phyloP scores from a whole-genome alignment of 768 basidiomycete species.

The Boletellus ananas region DNA sequence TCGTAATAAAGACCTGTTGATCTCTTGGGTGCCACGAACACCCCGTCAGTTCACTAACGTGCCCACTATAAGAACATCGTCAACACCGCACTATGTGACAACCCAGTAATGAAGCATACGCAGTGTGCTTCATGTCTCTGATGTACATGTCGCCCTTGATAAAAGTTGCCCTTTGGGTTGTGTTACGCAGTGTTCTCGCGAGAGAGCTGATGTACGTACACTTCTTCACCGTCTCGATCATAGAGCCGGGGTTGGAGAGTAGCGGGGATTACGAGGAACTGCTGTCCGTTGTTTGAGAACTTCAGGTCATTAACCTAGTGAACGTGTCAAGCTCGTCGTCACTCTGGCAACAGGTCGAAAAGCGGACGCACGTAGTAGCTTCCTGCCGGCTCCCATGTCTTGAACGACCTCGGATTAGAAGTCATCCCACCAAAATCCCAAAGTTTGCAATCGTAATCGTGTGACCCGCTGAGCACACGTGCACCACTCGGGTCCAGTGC shows the following conservation, averaged over 20 bases:
- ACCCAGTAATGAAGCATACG: constrained; percentile 49
- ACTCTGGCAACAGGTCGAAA: neutral
- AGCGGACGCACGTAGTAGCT: constrained; percentile 71
- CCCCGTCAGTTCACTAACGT: constrained; percentile 87
- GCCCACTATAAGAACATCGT: constrained; percentile 58
- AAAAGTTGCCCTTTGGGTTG: constrained; percentile 62
- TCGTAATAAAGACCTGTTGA: constrained; percentile 79
- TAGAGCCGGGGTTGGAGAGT: constrained; percentile 86
- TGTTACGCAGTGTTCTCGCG: constrained; percentile 38
- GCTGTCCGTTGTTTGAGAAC: constrained; percentile 83
- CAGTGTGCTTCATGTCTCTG: constrained; percentile 98
- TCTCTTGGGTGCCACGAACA: constrained; percentile 94
- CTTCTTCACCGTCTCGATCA: constrained; percentile 88
- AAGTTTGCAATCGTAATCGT: constrained; percentile 97
- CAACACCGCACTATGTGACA: constrained; percentile 5
- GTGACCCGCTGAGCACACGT: constrained; percentile 83
- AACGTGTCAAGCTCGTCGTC: neutral
- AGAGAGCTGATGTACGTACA: constrained; percentile 50
- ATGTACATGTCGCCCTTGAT: constrained; percentile 98
- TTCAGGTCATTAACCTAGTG: constrained; percentile 83
- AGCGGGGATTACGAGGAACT: constrained; percentile 84
- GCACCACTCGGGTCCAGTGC: constrained; percentile 93
- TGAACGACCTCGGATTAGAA: constrained; percentile 84
- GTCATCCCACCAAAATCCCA: constrained; percentile 99
- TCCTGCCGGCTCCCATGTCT: constrained; percentile 92